These are phyloP conservation scores for Cladophialophora chaetospira DNA, from an alignment of 2,329 filamentous ascomycete species.

Conservation along the genomic window DNA sequence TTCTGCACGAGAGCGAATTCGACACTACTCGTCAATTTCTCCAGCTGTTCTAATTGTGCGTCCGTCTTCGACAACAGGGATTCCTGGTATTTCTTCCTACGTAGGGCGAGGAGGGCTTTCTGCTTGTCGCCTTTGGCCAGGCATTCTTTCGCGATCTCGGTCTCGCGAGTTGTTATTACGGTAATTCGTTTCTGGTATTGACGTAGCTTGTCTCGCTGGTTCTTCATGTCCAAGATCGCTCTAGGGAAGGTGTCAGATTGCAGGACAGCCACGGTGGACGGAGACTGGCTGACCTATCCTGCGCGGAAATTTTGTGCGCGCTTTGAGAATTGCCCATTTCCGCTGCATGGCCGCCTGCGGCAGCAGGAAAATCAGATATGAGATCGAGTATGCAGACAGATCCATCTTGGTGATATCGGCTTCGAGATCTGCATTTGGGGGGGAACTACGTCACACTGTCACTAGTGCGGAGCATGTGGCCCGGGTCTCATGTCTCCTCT, in stretches of 20 bases:
- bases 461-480: background rate
- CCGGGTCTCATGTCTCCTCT: too few relatives aligned
- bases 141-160: conserved; percentile 79
- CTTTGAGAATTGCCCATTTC: conserved; percentile 67
- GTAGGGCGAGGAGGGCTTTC: conserved; percentile 81
- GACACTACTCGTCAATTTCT: conserved; percentile 82
- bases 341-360: conserved; percentile 22
- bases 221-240: conserved; percentile 96
- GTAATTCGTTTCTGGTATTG: conserved; percentile 93
- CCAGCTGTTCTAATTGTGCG: conserved; percentile 87
- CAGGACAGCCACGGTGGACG: background rate
- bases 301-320: conserved; percentile 68
- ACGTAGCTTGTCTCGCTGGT: conserved; percentile 93
- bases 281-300: conserved; percentile 75
- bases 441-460: background rate
- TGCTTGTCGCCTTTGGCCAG: conserved; percentile 76
- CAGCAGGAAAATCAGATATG: background rate
- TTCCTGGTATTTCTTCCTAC: conserved; percentile 96
- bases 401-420: background rate
- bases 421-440: background rate
- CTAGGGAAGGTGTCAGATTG: conserved; percentile 49
- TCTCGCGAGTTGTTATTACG: conserved; percentile 83
- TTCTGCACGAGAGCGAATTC: conserved; percentile 98
- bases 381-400: background rate
- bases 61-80: conserved; percentile 86